Conservation (phyloP, 441 rosid species). For the Corymbia citriodora region DNA sequence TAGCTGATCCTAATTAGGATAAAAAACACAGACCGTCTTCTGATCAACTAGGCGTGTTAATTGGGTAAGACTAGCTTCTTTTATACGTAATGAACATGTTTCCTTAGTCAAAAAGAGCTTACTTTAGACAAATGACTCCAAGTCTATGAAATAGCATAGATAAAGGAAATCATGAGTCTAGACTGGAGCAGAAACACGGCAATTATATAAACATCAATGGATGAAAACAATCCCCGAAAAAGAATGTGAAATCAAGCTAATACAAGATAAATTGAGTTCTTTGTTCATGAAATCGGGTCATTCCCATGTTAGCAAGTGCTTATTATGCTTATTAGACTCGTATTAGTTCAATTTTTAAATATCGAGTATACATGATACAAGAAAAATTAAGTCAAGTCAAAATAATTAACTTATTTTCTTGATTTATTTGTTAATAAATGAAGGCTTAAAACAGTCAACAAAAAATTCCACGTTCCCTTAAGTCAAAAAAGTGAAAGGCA, state of each 20-base stretch:
- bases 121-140: neutral
- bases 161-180: too few species aligned
- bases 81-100: neutral
- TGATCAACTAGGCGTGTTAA: neutral
- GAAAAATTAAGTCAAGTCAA: neutral
- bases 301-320: neutral
- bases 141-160: neutral
- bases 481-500: neutral
- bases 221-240: rapidly evolving
- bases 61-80: neutral
- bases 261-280: neutral
- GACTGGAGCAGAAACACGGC: too few species aligned
- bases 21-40: neutral
- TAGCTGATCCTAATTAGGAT: neutral
- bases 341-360: neutral
- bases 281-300: neutral
- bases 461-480: neutral
- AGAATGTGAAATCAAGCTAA: neutral
- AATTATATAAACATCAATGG: neutral
- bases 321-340: neutral
- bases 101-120: neutral
- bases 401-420: too few species aligned
- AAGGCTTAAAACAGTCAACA: neutral
- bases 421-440: neutral
- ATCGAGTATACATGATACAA: neutral